Evolutionary conservation across 257 asterid genomes (phyloP), one percentile per base, ranked within the genome.

Genomic region (Dorcoceras hygrometricum): DNA sequence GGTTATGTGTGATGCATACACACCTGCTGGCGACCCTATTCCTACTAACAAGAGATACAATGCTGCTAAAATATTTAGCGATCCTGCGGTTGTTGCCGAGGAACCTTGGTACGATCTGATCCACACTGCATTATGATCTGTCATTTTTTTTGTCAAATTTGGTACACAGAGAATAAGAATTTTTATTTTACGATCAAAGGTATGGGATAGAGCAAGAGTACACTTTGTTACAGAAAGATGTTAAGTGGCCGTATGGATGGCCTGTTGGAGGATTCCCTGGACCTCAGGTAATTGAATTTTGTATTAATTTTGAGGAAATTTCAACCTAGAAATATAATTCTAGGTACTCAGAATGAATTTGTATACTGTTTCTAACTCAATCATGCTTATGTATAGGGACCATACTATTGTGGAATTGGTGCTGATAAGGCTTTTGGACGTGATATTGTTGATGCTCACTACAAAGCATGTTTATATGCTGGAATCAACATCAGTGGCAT

Each of bases 201-300:
- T 78, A 78, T 39, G 82, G 82, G 51, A 43, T 43, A 43, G 51
- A 43, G 51, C 51, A 43, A 65, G 79, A 77, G 23, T 77, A 77
- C 51, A 43, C 51, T 43, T 14, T 43, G 51, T 4, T 43, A 43
- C 74, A 66, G 61, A 77, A 73, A 77, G 69, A 70, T 14, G 66
- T 66, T 20, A 66, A 70, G 18, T 73, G 82, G 82, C 82, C 82
- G 3, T 22, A 73, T 6, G 82, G 82, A 18, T 78, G 82, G 82
- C 82, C 82, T 1, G 2, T 67, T 3, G 82, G 82, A 24, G 82
- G 82, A 23, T 78, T 29, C 61, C 82, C 82, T 27, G 82, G 79
- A 78, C 82, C 82, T 56, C 82, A 43, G 51, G 51, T 43, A 43
- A 43, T 43, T 6, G 6, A 43, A 43, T 1, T 1, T 12, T 43